Evolutionary conservation across 495 filamentous ascomycete species (phyloP), one percentile per base, ranked within the genome.

Genomic region (Hyaloscypha finlandica): DNA sequence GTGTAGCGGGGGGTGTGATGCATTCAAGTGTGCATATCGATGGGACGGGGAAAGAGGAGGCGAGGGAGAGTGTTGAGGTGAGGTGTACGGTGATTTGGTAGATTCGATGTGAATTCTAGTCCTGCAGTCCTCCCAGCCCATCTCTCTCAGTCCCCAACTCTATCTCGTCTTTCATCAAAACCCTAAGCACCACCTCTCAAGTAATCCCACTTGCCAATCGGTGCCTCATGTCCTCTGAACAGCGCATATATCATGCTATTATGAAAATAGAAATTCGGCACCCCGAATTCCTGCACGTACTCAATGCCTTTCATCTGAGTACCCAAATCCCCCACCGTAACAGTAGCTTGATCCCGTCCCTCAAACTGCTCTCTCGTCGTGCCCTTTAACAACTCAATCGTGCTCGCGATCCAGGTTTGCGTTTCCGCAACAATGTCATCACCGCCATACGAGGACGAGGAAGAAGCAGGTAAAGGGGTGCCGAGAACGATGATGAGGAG

Each of bases 51-150:
- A n/a, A 45, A 0, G 65, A 68, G 56, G 69, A 68, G 33, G 59
- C 65, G 22, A 64, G 69, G 60, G 69, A 71, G 65, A 59, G 37
- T 52, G 30, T 68, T 8, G 65, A 71, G 31, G 25, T 68, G n/a
- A 48, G 69, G 42, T 68, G 65, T 56, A 57, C 59, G 25, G 59
- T 59, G 42, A 65, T 71, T 12, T 65, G 63, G 63, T 65, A 65
- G 16, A 37, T 37, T 25, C 25, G 25, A 25, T 25, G 1, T 25
- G 25, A 25, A 25, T 25, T 25, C 25, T 25, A 25, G 25, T 25
- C n/a, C n/a, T n/a, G n/a, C n/a, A 25, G 25, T 25, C 2, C 25
- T 25, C 25, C 25, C 25, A 25, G 25, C 2, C 25, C 25, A 25
- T 25, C 25, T 25, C 25, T 25, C 25, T 25, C 25, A 25, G 25